Percentiles rank a stretch among this genome's conserved stretches.
These are phyloP conservation scores for Galerina marginata DNA, from an alignment of 768 basidiomycete species.

Conservation along the genomic window DNA sequence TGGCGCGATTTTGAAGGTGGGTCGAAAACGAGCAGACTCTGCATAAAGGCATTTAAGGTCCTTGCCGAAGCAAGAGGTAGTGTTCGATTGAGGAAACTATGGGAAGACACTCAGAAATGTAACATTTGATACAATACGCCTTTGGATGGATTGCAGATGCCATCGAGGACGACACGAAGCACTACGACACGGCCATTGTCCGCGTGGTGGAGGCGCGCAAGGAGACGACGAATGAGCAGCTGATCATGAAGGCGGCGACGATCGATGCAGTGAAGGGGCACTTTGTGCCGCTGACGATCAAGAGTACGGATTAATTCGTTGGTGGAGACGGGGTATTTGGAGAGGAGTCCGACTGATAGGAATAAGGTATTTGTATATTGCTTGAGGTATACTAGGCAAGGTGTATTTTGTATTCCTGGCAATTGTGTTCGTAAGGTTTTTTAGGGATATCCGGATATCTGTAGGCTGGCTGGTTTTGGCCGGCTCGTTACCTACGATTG, in stretches of 20 bases:
- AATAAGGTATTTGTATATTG: too few relatives aligned
- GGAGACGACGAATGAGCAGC: constrained; percentile 76
- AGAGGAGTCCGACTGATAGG: too few relatives aligned
- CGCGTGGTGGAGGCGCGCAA: constrained; percentile 95
- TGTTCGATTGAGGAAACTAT: constrained; percentile 48
- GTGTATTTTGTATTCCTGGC: too few relatives aligned
- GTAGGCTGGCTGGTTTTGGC: too few relatives aligned
- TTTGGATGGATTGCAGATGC: constrained; percentile 53
- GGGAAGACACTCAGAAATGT: constrained; percentile 48
- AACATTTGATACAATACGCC: too few relatives aligned
- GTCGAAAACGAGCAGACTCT: constrained; percentile 50
- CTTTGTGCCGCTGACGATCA: constrained; percentile 88
- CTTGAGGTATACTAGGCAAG: too few relatives aligned
- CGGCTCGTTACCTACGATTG: too few relatives aligned
- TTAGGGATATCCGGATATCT: too few relatives aligned
- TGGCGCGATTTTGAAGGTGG: constrained; percentile 61
- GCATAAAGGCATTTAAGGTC: constrained; percentile 72
- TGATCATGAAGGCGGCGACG: constrained; percentile 80
- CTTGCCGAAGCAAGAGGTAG: constrained; percentile 70
- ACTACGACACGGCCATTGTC: constrained; percentile 93
- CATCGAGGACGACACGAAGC: constrained; percentile 87
- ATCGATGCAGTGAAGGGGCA: constrained; percentile 88
- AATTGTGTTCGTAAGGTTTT: too few relatives aligned
- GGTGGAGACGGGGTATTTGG: too few relatives aligned
- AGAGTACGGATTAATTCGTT: constrained; percentile 76